These are phyloP conservation scores for Scedosporium minutisporum DNA, from an alignment of 2,329 filamentous ascomycete species.

Conservation along the genomic window DNA sequence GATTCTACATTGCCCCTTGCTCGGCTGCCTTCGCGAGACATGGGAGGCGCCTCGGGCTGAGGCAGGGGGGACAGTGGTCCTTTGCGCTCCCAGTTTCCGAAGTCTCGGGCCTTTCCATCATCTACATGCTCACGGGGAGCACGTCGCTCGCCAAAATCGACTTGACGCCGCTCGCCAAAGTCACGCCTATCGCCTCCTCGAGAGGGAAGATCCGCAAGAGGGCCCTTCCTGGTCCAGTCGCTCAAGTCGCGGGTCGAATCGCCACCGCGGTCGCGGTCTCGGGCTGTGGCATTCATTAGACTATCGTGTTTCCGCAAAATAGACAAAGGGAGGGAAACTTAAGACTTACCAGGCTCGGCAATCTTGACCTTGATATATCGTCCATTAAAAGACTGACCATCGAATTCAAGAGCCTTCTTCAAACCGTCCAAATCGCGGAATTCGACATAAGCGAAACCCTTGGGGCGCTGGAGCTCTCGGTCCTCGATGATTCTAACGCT, in stretches of 20 bases:
- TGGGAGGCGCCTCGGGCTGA: conserved; percentile 37
- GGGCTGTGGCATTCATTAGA: conserved; percentile 63
- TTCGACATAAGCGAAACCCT: conserved; percentile 97
- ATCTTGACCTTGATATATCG: conserved; percentile 88
- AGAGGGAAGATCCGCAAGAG: conserved; percentile 61
- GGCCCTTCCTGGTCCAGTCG: conserved; percentile 90
- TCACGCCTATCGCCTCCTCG: conserved; percentile 24
- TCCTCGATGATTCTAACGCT: conserved; percentile 96
- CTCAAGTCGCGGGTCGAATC: conserved; percentile 69
- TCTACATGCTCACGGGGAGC: conserved; percentile 57
- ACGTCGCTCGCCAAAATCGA: conserved; percentile 51
- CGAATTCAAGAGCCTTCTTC: conserved; percentile 79
- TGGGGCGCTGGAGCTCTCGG: conserved; percentile 84
- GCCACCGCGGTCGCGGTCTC: conserved; percentile 36
- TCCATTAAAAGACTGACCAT: conserved; percentile 74
- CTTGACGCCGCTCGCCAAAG: conserved; percentile 32
- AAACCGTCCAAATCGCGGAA: conserved; percentile 81
- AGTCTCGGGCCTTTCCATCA: conserved; percentile 71
- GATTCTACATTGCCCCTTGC: conserved; percentile 46
- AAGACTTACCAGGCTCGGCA: conserved; percentile 82
- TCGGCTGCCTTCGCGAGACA: conserved; percentile 46
- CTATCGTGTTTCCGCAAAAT: background rate
- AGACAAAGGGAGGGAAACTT: background rate
- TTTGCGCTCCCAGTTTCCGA: conserved; percentile 89
- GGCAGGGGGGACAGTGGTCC: conserved; percentile 73